Evolutionary conservation across 177 flowering plant genomes (phyloP).

Genomic region (Vitis hybrid): DNA sequence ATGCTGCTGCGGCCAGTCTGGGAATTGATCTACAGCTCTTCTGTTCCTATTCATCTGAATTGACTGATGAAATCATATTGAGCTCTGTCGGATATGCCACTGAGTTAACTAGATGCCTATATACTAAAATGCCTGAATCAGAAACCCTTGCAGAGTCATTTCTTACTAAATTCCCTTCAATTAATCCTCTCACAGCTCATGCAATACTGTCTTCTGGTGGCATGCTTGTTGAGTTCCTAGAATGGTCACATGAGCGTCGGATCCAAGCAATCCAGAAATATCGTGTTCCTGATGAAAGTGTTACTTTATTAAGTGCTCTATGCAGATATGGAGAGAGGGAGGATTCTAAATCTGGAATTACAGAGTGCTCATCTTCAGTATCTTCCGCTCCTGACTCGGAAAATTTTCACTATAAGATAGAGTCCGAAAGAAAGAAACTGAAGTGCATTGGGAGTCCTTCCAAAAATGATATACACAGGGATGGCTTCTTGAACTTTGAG

Average conservation of each 20-base stretch:
- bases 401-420: slow-evolving; percentile 30
- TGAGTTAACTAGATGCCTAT: slow-evolving; percentile 37
- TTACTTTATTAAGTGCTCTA: slow-evolving; percentile 53
- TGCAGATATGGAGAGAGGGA: slow-evolving; percentile 82
- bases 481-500: slow-evolving; percentile 25
- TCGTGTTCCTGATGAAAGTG: slow-evolving; percentile 65
- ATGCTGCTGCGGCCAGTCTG: slow-evolving; percentile 89
- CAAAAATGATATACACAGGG: slow-evolving; percentile 25
- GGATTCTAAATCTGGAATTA: slow-evolving; percentile 82
- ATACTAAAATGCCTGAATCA: slow-evolving; percentile 77
- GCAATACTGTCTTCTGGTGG: slow-evolving; percentile 71
- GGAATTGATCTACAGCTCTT: slow-evolving; percentile 81
- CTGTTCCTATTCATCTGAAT: slow-evolving; percentile 66
- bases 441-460: slow-evolving; percentile 26
- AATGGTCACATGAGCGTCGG: slow-evolving; percentile 49
- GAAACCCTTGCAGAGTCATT: slow-evolving; percentile 92
- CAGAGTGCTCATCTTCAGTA: slow-evolving; percentile 85
- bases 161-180: slow-evolving; percentile 80
- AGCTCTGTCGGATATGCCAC: slow-evolving; percentile 48
- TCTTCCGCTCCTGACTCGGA: slow-evolving; percentile 73
- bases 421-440: slow-evolving; percentile 39
- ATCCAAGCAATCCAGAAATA: slow-evolving; percentile 46
- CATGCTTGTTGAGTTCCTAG: slow-evolving; percentile 57
- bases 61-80: slow-evolving; percentile 80
- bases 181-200: slow-evolving; percentile 90